phyloP scores from a whole-genome alignment of 202 grass and related monocot genomes.

The Zoysia matrella region DNA sequence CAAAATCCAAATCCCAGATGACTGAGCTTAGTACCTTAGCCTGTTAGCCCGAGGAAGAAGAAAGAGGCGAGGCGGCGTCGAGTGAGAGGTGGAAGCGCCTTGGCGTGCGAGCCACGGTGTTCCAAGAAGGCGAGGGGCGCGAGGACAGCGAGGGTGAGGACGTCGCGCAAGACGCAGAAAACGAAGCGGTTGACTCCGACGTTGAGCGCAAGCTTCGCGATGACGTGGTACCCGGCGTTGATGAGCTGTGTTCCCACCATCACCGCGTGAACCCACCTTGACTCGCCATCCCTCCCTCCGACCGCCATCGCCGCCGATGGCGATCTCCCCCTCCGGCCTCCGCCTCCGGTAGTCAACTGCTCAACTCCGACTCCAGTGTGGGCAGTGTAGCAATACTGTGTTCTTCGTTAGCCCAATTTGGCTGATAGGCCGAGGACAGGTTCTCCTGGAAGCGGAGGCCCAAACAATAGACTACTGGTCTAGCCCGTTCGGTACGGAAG shows the following conservation, averaged over 20 bases:
- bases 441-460: no score
- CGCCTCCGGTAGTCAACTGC: not conserved
- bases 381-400: not conserved
- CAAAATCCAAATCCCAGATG: not conserved
- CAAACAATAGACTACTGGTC: no score
- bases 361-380: not conserved
- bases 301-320: slow-evolving; percentile 41
- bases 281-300: slow-evolving; percentile 24
- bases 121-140: slow-evolving; percentile 67
- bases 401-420: not conserved
- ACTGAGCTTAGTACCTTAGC: slow-evolving; percentile 39
- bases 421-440: no score
- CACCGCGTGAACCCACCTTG: slow-evolving; percentile 55
- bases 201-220: slow-evolving; percentile 85
- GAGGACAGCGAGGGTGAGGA: slow-evolving; percentile 79
- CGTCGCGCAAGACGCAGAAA: slow-evolving; percentile 85
- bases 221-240: slow-evolving; percentile 75
- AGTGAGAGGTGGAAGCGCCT: slow-evolving; percentile 50
- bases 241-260: slow-evolving; percentile 68
- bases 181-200: slow-evolving; percentile 79
- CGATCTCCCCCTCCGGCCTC: not conserved
- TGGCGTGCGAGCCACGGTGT: slow-evolving; percentile 38
- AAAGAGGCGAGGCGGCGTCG: slow-evolving; percentile 70
- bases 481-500: no score
- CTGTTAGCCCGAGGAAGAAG: slow-evolving; percentile 78